Evolutionary conservation across 768 basidiomycete genomes (phyloP), one percentile per base, ranked within the genome.

Genomic region (Termitomyces sp.): DNA sequence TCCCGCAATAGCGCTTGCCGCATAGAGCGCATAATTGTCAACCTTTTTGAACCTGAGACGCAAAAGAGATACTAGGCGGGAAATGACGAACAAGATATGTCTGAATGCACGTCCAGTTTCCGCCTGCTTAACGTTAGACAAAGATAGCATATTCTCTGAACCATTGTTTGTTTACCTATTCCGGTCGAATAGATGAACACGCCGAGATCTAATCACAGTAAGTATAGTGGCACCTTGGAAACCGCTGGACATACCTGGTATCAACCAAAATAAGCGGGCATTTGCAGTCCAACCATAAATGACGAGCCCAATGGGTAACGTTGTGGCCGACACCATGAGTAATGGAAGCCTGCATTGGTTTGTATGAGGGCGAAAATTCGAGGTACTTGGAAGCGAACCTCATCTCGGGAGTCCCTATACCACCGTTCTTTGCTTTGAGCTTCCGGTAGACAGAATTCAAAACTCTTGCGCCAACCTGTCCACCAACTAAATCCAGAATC

Each of bases 11-110:
- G 80, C 79, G 36, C 79, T 82, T 16, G 82, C 80, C 10, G 82
- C 79, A 64, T 90, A 85, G 39, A 89, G 81, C 12, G 92, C 87
- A 69, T 94, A 94, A 64, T 85, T 89, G 70, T 92, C 90, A 51
- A 93, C 85, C 71, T 93, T 83, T 22, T 10, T 7, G 76, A 42
- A 47, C n/a, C 6, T 28, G 56, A 58, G 47, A 64, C 60, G 56
- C 60, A 44, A 45, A 2, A 18, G 18, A 29, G 13, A 22, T 36
- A n/a, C 12, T 6, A 20, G 70, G 60, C 0, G 67, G 58, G 4
- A 20, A 36, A n/a, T 15, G 7, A 57, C 79, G 68, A 49, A 87
- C 79, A 47, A 85, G 68, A 52, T 86, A 87, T 13, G 81, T 80
- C 62, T 84, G 82, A 31, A 84, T 80, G 44, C 74, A 75, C n/a